These are phyloP conservation scores for Nothophoma quercina DNA, from an alignment of 2,329 filamentous ascomycete genomes.

Conservation along the genomic window DNA sequence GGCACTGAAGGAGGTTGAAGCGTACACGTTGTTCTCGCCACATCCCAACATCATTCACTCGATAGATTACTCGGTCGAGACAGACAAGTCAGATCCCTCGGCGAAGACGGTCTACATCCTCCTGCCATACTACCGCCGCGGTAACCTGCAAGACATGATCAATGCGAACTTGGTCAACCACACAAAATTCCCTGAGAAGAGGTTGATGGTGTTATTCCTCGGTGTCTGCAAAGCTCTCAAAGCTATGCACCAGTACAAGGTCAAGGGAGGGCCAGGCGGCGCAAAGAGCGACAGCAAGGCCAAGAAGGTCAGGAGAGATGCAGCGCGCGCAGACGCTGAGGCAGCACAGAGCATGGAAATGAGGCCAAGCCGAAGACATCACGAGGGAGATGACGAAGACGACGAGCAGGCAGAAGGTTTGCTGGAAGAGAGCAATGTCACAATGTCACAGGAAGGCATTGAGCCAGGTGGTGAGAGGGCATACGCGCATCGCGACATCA, in stretches of 20 bases:
- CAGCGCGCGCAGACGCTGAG: constrained; percentile 61
- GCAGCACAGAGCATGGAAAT: constrained; percentile 55
- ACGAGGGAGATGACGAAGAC: constrained; percentile 66
- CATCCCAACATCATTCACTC: constrained; percentile 86
- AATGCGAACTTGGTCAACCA: constrained; percentile 98
- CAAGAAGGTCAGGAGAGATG: constrained; percentile 63
- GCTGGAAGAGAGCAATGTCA: constrained; percentile 81
- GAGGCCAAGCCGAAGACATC: constrained; percentile 49
- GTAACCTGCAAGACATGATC: constrained; percentile 97
- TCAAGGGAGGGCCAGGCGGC: constrained; percentile 64
- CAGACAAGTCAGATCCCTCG: constrained; percentile 70
- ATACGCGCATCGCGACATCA: constrained; percentile 96
- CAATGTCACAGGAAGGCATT: constrained; percentile 70
- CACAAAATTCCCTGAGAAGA: constrained; percentile 84
- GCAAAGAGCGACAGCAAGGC: constrained; percentile 60
- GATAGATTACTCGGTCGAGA: constrained; percentile 82
- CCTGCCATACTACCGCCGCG: constrained; percentile 91
- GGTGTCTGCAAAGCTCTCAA: constrained; percentile 89
- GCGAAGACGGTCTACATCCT: constrained; percentile 97
- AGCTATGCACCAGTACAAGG: constrained; percentile 89
- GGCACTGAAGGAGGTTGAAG: constrained; percentile 96
- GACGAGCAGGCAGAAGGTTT: constrained; percentile 81
- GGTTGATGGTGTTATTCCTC: constrained; percentile 87
- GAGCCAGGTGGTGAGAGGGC: constrained; percentile 74
- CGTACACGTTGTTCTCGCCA: constrained; percentile 87